Evolutionary conservation across 345 rosid genomes (phyloP), one percentile per base, ranked within the genome.

Genomic region (Barbarea vulgaris): DNA sequence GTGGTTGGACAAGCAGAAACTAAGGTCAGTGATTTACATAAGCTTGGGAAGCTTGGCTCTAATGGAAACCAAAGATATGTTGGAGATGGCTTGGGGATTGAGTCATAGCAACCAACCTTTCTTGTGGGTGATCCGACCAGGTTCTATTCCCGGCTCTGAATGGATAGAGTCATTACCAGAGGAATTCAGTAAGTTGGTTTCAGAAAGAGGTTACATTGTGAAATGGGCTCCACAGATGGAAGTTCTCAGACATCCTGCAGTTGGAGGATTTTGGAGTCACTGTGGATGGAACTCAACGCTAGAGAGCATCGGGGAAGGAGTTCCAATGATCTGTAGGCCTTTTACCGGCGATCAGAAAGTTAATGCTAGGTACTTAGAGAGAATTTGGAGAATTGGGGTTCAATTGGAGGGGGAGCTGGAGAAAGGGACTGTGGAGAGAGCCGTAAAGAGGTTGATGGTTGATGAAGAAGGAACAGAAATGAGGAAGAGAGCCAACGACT

Each of bases 1-100:
- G 37, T 87, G 91, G 91, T 48, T 93, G 41, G 61, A 82, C 79
- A 73, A 61, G 19, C 89, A 74, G 10, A 34, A 79, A 46, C 75
- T 67, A 12, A 60, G 70, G 1, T 85, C 94, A 0, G 90, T 89
- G 14, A 80, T 75, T 0, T 91, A 89, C 74, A 77, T 93, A 44
- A 81, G 92, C 75, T 82, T 93, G 37, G 97, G 97, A 28, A 88
- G 87, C 65, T 44, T 84, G 21, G 79, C 71, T 69, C 56, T 81
- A 24, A 70, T 70, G 51, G 42, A 63, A 62, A 64, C 67, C 39
- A 64, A 69, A 44, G 82, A 79, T 14, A 3, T 51, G 74, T 44
- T 55, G 70, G 79, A 79, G 44, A 79, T 82, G 80, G 82, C 82
- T 15, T 37, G 81, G 78, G 86, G 82, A 1, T 30, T 85, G n/a